These are phyloP conservation scores for Schizosaccharomyces japonicus DNA, from an alignment of 805 yeast genomes.

Conservation along the genomic window DNA sequence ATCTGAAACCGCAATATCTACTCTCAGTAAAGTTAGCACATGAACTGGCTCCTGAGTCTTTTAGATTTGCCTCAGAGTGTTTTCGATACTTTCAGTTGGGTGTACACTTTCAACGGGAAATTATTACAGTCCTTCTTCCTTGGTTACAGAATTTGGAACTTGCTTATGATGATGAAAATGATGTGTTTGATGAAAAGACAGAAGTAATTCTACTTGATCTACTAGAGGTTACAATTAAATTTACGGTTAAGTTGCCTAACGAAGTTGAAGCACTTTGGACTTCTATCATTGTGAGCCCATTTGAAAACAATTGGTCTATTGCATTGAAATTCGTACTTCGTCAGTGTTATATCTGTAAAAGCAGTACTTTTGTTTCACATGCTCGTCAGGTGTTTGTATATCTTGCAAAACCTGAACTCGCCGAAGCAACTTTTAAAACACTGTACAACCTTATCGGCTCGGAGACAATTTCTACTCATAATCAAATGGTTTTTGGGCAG, in stretches of 20 bases:
- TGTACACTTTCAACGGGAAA: slow-evolving; percentile 43
- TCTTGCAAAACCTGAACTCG: slow-evolving; percentile 28
- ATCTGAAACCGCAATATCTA: slow-evolving; percentile 64
- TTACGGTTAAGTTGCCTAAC: slow-evolving; percentile 47
- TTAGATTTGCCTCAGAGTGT: slow-evolving; percentile 43
- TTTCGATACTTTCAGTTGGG: slow-evolving; percentile 45
- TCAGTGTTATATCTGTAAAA: slow-evolving; percentile 44
- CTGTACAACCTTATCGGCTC: slow-evolving; percentile 56
- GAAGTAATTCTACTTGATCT: slow-evolving; percentile 58
- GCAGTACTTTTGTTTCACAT: slow-evolving; percentile 49
- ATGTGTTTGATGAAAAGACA: slow-evolving; percentile 19
- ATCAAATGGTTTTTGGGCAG: slow-evolving; percentile 14
- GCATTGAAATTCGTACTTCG: slow-evolving; percentile 47
- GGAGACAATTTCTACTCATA: slow-evolving; percentile 66
- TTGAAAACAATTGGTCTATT: slow-evolving; percentile 41
- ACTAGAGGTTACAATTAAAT: slow-evolving; percentile 62
- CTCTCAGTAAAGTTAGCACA: slow-evolving; percentile 50
- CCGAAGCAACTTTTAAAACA: slow-evolving; percentile 33
- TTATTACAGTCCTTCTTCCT: slow-evolving; percentile 59
- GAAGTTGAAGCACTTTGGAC: slow-evolving; percentile 93
- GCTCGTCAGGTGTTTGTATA: slow-evolving; percentile 65
- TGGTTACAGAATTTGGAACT: slow-evolving; percentile 78
- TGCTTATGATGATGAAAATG: slow-evolving; percentile 23
- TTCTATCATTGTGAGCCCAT: slow-evolving; percentile 59
- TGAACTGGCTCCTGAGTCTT: slow-evolving; percentile 33